phyloP scores from a whole-genome alignment of 768 basidiomycete species.

The Lyophyllum semitale region DNA sequence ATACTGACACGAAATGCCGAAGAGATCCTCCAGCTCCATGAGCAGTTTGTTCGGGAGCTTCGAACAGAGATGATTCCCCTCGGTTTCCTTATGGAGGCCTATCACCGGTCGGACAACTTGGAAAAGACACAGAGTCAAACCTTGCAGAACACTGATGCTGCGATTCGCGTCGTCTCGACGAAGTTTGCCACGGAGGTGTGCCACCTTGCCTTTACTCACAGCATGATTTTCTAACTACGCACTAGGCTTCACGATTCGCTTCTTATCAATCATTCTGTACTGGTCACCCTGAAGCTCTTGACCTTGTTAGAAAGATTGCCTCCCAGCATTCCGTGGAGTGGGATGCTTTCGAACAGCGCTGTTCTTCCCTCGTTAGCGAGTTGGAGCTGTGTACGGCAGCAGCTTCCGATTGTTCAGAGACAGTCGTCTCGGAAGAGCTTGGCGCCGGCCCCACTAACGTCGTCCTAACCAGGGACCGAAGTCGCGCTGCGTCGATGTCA shows the following conservation, averaged over 20 bases:
- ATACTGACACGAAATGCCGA: slow-evolving; percentile 66
- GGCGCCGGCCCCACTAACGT: slow-evolving; percentile 11
- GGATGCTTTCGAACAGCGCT: slow-evolving; percentile 82
- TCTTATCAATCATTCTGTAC: slow-evolving; percentile 88
- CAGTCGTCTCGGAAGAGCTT: slow-evolving; percentile 18
- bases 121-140: slow-evolving; percentile 17
- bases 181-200: slow-evolving; percentile 62
- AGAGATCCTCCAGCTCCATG: slow-evolving; percentile 68
- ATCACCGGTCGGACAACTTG: slow-evolving; percentile 15
- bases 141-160: slow-evolving; percentile 39
- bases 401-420: slow-evolving; percentile 20
- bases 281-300: slow-evolving; percentile 80
- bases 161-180: slow-evolving; percentile 51
- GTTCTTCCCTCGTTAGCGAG: slow-evolving; percentile 54
- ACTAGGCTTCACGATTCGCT: slow-evolving; percentile 71
- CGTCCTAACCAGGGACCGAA: slow-evolving; percentile 28
- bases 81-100: slow-evolving; percentile 44
- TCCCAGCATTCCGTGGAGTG: slow-evolving; percentile 72
- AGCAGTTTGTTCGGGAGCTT: slow-evolving; percentile 62
- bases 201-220: slow-evolving; percentile 9
- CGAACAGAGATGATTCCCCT: slow-evolving; percentile 48
- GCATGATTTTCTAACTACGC: slow-evolving; percentile 4
- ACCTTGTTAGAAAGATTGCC: slow-evolving; percentile 67
- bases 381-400: slow-evolving; percentile 27
- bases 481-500: slow-evolving; percentile 50